A percentile compares a stretch with the other conserved stretches of the same genome.
These are phyloP conservation scores for Sutorius australiensis DNA, from an alignment of 768 basidiomycete species.

Conservation along the genomic window DNA sequence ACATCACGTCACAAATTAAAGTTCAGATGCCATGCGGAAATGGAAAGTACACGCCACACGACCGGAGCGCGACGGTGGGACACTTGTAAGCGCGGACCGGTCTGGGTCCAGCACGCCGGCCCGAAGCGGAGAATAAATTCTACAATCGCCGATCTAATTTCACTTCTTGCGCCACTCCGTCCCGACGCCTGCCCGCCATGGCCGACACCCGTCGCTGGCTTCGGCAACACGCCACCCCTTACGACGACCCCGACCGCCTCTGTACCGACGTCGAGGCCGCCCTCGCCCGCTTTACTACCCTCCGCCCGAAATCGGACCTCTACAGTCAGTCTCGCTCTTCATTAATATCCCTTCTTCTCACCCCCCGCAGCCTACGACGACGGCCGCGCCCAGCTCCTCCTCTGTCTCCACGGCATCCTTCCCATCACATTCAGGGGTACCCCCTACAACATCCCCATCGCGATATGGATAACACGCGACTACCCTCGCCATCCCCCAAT, in stretches of 20 bases:
- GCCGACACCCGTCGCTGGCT: conserved; percentile 49
- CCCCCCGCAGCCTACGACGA: conserved; percentile 77
- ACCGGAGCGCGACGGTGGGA: conserved; percentile 40
- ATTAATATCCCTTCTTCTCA: background rate
- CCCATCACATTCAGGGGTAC: conserved; percentile 75
- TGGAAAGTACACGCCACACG: conserved; percentile 47
- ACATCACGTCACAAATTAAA: conserved; percentile 18
- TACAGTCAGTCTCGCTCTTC: conserved; percentile 49
- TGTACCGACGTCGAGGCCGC: conserved; percentile 59
- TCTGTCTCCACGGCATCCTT: conserved; percentile 87
- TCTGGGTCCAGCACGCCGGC: conserved; percentile 11
- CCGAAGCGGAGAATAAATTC: conserved; percentile 2
- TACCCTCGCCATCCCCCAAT: conserved; percentile 84
- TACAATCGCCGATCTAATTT: conserved; percentile 11
- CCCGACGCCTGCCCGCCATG: conserved; percentile 8
- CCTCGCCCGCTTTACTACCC: conserved; percentile 50
- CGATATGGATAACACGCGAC: conserved; percentile 81
- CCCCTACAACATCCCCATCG: conserved; percentile 91
- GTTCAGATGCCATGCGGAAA: conserved; percentile 34
- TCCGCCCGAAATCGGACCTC: conserved; percentile 77
- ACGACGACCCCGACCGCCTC: conserved; percentile 52
- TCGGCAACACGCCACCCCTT: conserved; percentile 56
- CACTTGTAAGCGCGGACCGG: conserved; percentile 22
- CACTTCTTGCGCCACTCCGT: background rate
- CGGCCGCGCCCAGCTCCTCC: conserved; percentile 86